Base-by-base conservation (phyloP, 1,284 basidiomycete species). In the Moniliophthora roreri region DNA sequence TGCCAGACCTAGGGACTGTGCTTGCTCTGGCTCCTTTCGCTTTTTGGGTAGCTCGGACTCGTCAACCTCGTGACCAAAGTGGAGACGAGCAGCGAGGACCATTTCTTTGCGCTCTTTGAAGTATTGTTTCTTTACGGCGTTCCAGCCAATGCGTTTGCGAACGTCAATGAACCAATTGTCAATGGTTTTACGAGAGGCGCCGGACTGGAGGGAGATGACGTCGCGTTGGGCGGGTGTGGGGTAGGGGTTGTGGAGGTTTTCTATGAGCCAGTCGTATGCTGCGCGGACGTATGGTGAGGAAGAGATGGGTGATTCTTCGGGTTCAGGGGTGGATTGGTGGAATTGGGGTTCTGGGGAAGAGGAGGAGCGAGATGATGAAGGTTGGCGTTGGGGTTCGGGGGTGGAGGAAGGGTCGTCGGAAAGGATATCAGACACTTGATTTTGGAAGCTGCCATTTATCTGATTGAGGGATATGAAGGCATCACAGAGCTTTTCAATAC, bases 121-220 rank as follows among this genome's bases (percentile, higher is more conserved):
- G 21, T 48, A 49, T 0, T 62, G 53, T 10, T 69, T 74, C 0
- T 72, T 70, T 0, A 82, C 54, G 0, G 54, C 35, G 3, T 74
- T 79, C 82, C 81, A 84, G 0, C 80, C 81, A 0, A 82, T 82
- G 0, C 79, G 70, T 15, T 73, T 72, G 0, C 82, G 71, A 0
- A 64, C 65, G 15, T 76, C 75, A 16, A 69, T 61, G 42, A 84
- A 83, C 82, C 81, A 83, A 0, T 65, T 62, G 34, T 74, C 73
- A 35, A 84, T 60, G 1, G 74, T 64, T 16, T 68, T 66, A 0
- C 67, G 11, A 0, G 66, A 18, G 1, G 58, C 64, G 1, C 61
- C 58, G 0, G 69, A 59, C 0, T 49, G 49, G 0, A 37, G 46
- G 0, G 71, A 61, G 7, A 81, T 63, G 0, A 44, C 36, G 8